These are phyloP conservation scores for Trichophyton verrucosum DNA, from an alignment of 2,329 filamentous ascomycete species.

Conservation along the genomic window DNA sequence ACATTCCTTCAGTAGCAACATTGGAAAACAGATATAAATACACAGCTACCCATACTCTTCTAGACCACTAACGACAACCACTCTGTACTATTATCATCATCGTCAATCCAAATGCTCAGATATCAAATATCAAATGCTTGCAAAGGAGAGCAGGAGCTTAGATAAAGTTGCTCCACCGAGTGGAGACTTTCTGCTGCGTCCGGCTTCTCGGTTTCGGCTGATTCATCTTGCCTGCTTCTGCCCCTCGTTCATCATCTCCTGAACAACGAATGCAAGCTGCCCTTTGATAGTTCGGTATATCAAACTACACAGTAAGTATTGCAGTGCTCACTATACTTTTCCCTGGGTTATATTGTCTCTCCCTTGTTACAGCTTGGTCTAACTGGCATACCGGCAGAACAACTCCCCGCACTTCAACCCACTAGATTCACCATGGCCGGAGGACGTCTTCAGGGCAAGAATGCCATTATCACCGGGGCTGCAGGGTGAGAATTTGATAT, in stretches of 20 bases:
- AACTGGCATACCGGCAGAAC: background rate
- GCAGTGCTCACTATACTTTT: background rate
- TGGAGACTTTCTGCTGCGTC: background rate
- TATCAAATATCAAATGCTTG: background rate
- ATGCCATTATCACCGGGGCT: slow-evolving; percentile 68
- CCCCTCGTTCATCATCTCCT: background rate
- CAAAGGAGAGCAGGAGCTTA: background rate
- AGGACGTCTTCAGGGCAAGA: slow-evolving; percentile 50
- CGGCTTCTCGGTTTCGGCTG: background rate
- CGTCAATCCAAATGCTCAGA: background rate
- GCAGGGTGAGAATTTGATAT: slow-evolving; percentile 49
- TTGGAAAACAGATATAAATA: too few species aligned
- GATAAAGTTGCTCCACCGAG: background rate
- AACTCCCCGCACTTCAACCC: background rate
- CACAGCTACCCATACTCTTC: too few species aligned
- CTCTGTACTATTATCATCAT: background rate
- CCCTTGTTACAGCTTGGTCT: background rate
- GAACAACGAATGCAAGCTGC: background rate
- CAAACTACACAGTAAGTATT: background rate
- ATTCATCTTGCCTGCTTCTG: background rate
- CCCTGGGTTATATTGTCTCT: background rate
- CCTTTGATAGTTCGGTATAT: background rate
- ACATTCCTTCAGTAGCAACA: too few species aligned
- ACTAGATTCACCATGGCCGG: background rate
- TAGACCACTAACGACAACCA: too few species aligned